A percentile compares a stretch with the other conserved stretches of the same genome.
Evolutionary conservation across 306 rosid genomes (phyloP).

Genomic region (Neltuma alba): DNA sequence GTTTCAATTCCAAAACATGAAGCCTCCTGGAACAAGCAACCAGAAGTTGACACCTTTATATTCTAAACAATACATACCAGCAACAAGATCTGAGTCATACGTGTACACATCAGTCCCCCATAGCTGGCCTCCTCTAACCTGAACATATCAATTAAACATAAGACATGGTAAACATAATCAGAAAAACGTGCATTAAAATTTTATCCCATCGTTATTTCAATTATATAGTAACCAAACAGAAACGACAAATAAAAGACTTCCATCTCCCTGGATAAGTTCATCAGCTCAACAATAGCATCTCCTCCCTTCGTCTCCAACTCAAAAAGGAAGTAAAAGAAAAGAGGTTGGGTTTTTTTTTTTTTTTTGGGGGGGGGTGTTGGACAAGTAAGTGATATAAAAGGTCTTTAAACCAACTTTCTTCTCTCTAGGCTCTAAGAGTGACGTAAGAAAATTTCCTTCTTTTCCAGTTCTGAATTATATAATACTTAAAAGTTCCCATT

Average conservation of each 20-base stretch:
- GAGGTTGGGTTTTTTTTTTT: too few relatives aligned
- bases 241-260: constrained; percentile 28
- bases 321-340: not conserved
- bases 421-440: not conserved
- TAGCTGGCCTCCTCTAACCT: constrained; percentile 96
- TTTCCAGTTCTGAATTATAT: not conserved
- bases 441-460: not conserved
- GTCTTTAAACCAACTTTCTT: not conserved
- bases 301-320: not conserved
- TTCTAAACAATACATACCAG: constrained; percentile 59
- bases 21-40: constrained; percentile 25
- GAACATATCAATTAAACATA: constrained; percentile 40
- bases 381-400: not conserved
- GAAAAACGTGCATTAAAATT: constrained; percentile 6
- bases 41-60: not conserved
- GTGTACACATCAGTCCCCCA: constrained; percentile 99
- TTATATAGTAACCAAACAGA: not conserved
- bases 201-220: not conserved
- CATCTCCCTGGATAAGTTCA: constrained; percentile 17
- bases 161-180: constrained; percentile 7
- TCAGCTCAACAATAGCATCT: not conserved
- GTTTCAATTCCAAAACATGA: constrained; percentile 25
- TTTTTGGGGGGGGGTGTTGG: not conserved
- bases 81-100: constrained; percentile 95
- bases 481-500: not conserved